These are phyloP conservation scores for Dactylellina haptotyla DNA, from an alignment of 2,329 filamentous ascomycete species.

Conservation along the genomic window DNA sequence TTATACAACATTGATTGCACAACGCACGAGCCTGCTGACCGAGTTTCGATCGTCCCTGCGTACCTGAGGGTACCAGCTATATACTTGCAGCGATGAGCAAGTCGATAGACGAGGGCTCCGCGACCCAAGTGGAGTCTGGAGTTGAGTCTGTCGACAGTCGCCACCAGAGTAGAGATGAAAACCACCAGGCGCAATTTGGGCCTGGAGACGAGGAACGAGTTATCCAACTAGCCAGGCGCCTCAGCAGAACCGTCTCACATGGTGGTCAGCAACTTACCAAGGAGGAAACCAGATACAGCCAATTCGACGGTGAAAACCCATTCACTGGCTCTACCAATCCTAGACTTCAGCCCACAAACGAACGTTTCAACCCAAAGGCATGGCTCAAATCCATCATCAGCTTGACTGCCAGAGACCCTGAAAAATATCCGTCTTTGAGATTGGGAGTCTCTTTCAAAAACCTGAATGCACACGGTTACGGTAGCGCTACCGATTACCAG, in stretches of 20 bases:
- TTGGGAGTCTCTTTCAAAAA: slow-evolving; percentile 74
- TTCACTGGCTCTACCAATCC: slow-evolving; percentile 40
- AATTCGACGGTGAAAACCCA: slow-evolving; percentile 50
- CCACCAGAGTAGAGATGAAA: slow-evolving; percentile 44
- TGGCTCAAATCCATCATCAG: slow-evolving; percentile 64
- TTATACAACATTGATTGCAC: neutral
- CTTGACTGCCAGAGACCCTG: slow-evolving; percentile 67
- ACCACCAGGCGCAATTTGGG: slow-evolving; percentile 38
- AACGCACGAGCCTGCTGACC: neutral
- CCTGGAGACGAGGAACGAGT: slow-evolving; percentile 50
- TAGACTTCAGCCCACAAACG: slow-evolving; percentile 37
- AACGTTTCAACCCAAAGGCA: slow-evolving; percentile 46
- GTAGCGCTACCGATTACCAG: slow-evolving; percentile 62
- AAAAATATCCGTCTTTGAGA: slow-evolving; percentile 67
- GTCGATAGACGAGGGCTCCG: slow-evolving; percentile 52
- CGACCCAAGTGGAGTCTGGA: slow-evolving; percentile 45
- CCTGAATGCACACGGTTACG: slow-evolving; percentile 75
- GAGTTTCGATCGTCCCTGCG: neutral
- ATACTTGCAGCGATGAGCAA: slow-evolving; percentile 23
- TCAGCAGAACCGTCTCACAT: slow-evolving; percentile 36
- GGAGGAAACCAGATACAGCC: slow-evolving; percentile 47
- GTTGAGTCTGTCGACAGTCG: slow-evolving; percentile 34
- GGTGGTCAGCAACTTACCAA: slow-evolving; percentile 34
- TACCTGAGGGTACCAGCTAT: slow-evolving; percentile 20
- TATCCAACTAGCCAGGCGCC: slow-evolving; percentile 30